A percentile compares a stretch with the other conserved stretches of the same genome.
phyloP scores from a whole-genome alignment of 129 eudicot species.

The Apium graveolens region DNA sequence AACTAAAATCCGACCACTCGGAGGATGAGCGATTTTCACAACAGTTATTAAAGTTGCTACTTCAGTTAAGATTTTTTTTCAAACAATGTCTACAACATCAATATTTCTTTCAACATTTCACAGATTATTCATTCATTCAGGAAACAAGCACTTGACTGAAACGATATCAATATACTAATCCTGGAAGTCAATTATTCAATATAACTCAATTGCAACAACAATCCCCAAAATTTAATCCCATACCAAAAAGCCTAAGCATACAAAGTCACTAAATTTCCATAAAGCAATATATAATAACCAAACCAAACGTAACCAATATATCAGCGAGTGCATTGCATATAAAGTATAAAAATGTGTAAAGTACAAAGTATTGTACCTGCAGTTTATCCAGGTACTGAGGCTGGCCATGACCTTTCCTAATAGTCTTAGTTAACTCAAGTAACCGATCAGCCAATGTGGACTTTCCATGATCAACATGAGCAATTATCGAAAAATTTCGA shows the following conservation, averaged over 20 bases:
- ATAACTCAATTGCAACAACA: neutral
- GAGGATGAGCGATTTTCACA: too few relatives aligned
- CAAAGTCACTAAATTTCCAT: neutral
- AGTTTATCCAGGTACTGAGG: slow-evolving; percentile 91
- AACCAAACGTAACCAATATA: neutral
- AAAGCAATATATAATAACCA: neutral
- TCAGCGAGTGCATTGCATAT: neutral
- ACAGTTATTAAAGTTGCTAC: neutral
- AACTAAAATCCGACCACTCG: too few relatives aligned
- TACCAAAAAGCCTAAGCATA: neutral
- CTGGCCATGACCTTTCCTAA: slow-evolving; percentile 74
- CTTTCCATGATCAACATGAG: slow-evolving; percentile 97
- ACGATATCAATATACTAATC: neutral
- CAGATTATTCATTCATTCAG: neutral
- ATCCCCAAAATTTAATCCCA: neutral
- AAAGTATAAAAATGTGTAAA: neutral
- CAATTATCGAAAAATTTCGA: slow-evolving; percentile 87
- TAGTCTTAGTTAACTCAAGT: slow-evolving; percentile 89
- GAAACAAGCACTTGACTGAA: neutral
- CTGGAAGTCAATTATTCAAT: neutral
- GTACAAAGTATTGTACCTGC: slow-evolving; percentile 42
- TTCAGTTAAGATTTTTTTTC: neutral
- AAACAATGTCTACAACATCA: neutral
- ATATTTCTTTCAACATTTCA: neutral
- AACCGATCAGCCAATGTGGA: slow-evolving; percentile 93